Evolutionary conservation across 2,329 filamentous ascomycete genomes (phyloP), one percentile per base, ranked within the genome.

Genomic region (Microdochium paspali): DNA sequence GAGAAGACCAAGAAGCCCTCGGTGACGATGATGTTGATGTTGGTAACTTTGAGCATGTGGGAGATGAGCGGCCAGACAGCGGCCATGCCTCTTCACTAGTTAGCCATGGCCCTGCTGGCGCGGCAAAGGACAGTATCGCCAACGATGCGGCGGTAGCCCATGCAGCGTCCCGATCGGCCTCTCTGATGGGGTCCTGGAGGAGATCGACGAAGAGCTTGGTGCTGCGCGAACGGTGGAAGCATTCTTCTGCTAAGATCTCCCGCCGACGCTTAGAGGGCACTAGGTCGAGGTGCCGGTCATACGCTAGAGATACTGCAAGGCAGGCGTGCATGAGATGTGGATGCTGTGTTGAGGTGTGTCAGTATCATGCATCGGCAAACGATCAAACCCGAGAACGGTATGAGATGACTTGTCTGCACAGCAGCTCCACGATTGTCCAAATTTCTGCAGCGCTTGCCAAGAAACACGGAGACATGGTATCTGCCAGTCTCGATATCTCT

Each of bases 241-340:
- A 66, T 51, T 75, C 71, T 52, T 66, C 59, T 18, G 35, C 15
- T 20, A 63, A 5, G 32, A 40, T 61, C 4, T 58, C 66, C 15
- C 49, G 60, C 46, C 39, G 51, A 47, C 28, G 46, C 28, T 20
- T 40, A 2, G 58, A 47, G 24, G 42, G 46, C 13, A 62, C 61
- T 1, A 62, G 51, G 45, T 64, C 18, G 15, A 40, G 35, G 18
- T 40, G 53, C 39, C 66, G 65, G 30, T 67, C 65, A 44, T 73
- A 71, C 21, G 65, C 56, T 12, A 68, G 51, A 0, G 69, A 65
- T 26, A 72, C 64, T 0, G 68, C 68, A 4, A 74, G 51, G 7
- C 64, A 66, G 25, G 69, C 69, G 46, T 74, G 71, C 69, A 73
- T 72, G 18, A 74, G 52, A 35, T 58, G 70, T 2, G 71, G 70